Conservation (phyloP, 169 alveolate species). For the Plasmodium gonderi region DNA sequence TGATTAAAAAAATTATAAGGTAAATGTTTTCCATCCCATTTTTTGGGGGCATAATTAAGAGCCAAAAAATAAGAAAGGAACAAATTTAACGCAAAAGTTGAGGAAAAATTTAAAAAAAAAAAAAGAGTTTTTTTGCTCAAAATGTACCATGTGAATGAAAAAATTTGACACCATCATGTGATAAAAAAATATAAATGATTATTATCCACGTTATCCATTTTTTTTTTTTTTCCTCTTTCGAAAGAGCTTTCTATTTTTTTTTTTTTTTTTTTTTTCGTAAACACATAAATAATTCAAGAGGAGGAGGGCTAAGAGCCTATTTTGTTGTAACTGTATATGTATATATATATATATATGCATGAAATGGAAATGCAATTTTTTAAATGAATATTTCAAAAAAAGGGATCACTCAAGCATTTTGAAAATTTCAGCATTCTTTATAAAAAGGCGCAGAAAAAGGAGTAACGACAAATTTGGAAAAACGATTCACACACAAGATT, state of each 20-base stretch:
- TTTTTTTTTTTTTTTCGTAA: neutral
- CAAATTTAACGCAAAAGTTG: neutral
- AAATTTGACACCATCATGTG: neutral
- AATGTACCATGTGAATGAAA: neutral
- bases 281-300: neutral
- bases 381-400: neutral
- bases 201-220: neutral
- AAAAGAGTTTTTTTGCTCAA: neutral
- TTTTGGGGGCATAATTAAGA: neutral
- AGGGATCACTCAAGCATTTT: neutral
- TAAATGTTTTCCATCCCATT: neutral
- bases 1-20: neutral
- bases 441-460: too few relatives aligned
- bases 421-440: neutral
- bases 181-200: neutral
- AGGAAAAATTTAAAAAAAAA: neutral
- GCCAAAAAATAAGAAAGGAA: neutral
- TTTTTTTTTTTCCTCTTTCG: neutral
- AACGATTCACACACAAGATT: too few relatives aligned
- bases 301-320: neutral
- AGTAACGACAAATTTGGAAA: too few relatives aligned
- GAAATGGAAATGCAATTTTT: neutral
- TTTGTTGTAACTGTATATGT: neutral
- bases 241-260: neutral
- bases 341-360: neutral